Evolutionary conservation across 257 asterid genomes (phyloP).

Genomic region (Perilla frutescens): DNA sequence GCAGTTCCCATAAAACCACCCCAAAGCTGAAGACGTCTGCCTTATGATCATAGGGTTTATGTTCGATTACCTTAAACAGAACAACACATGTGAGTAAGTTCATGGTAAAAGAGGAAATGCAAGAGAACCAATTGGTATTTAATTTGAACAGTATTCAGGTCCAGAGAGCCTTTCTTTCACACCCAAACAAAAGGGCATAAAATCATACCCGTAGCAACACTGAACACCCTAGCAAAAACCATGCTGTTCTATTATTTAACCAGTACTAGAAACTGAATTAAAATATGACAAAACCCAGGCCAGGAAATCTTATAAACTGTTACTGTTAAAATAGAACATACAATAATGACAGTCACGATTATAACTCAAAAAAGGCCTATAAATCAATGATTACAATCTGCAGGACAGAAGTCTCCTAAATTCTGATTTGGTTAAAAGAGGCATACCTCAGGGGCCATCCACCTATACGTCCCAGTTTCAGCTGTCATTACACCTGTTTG

Average conservation of each 20-base stretch:
- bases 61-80: constrained; percentile 85
- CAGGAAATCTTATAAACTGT: constrained; percentile 2
- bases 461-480: constrained; percentile 97
- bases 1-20: constrained; percentile 88
- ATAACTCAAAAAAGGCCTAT: neutral
- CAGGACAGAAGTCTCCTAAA: neutral
- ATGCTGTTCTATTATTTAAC: neutral
- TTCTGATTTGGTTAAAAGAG: constrained; percentile 30
- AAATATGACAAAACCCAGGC: constrained; percentile 13
- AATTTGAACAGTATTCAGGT: constrained; percentile 10
- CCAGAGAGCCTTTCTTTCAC: neutral
- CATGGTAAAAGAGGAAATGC: neutral
- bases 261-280: neutral
- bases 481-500: constrained; percentile 99
- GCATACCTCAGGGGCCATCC: constrained; percentile 99
- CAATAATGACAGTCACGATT: neutral
- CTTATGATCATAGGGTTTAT: constrained; percentile 92
- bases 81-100: constrained; percentile 38
- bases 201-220: neutral
- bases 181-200: neutral
- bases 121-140: neutral
- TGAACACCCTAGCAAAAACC: neutral
- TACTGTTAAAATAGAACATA: neutral
- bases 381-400: neutral
- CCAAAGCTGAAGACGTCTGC: constrained; percentile 97